Percentiles rank a stretch among this genome's conserved stretches.
Evolutionary conservation across 129 eudicot species (phyloP).

Genomic region (Flaveria brownii): DNA sequence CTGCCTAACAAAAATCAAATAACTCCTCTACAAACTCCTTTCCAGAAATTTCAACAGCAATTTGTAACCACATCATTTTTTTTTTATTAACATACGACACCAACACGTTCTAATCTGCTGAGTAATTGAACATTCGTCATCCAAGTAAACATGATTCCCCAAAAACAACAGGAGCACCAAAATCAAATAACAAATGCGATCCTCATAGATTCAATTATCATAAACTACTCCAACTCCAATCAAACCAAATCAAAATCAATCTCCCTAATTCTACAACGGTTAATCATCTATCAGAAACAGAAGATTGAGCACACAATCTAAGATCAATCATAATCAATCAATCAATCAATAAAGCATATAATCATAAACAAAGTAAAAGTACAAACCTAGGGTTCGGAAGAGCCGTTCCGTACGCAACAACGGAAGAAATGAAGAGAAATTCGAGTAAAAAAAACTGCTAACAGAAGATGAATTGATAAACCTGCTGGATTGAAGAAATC

Average conservation of each 20-base stretch:
- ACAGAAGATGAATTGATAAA: slow-evolving; percentile 18
- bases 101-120: slow-evolving; percentile 16
- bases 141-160: slow-evolving; percentile 16
- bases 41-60: slow-evolving; percentile 4
- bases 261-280: not conserved
- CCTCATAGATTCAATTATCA: slow-evolving; percentile 13
- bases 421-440: slow-evolving; percentile 6
- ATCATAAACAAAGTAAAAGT: not conserved
- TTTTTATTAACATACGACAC: not conserved
- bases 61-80: not conserved
- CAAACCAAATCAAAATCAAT: slow-evolving; percentile 23
- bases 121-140: slow-evolving; percentile 1
- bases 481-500: slow-evolving; percentile 30
- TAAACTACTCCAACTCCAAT: not conserved
- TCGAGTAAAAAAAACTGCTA: slow-evolving; percentile 10
- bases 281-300: slow-evolving; percentile 16
- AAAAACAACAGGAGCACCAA: not conserved
- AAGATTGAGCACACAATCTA: not conserved
- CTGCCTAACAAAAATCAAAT: not conserved
- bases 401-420: slow-evolving; percentile 15
- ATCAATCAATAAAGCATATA: not conserved
- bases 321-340: slow-evolving; percentile 13
- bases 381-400: slow-evolving; percentile 43
- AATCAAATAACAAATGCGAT: slow-evolving; percentile 14
- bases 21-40: too few relatives aligned